Evolutionary conservation across 2,329 filamentous ascomycete genomes (phyloP), one percentile per base, ranked within the genome.

Genomic region (Elsinoe necatrix): DNA sequence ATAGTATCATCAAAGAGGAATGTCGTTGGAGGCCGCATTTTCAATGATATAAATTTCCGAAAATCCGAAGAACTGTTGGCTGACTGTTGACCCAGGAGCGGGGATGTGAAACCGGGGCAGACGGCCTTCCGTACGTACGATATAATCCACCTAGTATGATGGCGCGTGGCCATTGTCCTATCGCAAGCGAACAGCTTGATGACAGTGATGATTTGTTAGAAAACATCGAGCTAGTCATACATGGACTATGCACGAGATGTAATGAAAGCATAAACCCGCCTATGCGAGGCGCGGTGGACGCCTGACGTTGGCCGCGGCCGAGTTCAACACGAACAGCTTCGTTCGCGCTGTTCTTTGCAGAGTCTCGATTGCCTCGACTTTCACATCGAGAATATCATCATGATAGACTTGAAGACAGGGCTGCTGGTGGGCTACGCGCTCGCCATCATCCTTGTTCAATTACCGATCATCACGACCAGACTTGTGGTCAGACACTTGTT

Each of bases 21-120:
- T 37, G 34, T 37, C 14, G 5, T 14, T 37, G 12, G 34, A 12
- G 34, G 34, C 34, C 34, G 5, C 12, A 14, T 11, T 37, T 11
- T 12, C 34, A n/a, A 37, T 37, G 34, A 37, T 4, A 4, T 37
- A 16, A 34, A 50, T 31, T 31, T 18, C 50, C 50, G 31, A 27
- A 41, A 11, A 23, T 54, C 31, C 50, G 50, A 39, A 12, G 23
- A 14, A 12, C 18, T 45, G 20, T 16, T 39, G 21, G 50, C 18
- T 39, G 50, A 1, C 11, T 3, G n/a, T n/a, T n/a, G n/a, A n/a
- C 25, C 12, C 11, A 16, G 9, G 23, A 23, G 50, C 50, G 31
- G 50, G 50, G 31, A 54, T 54, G 3, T 54, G 50, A 54, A 34
- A 48, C 43, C 23, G 11, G 27, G 14, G 43, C 21, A 12, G 31